phyloP scores from a whole-genome alignment of 768 basidiomycete genomes.

The Rossbeevera mucosa region DNA sequence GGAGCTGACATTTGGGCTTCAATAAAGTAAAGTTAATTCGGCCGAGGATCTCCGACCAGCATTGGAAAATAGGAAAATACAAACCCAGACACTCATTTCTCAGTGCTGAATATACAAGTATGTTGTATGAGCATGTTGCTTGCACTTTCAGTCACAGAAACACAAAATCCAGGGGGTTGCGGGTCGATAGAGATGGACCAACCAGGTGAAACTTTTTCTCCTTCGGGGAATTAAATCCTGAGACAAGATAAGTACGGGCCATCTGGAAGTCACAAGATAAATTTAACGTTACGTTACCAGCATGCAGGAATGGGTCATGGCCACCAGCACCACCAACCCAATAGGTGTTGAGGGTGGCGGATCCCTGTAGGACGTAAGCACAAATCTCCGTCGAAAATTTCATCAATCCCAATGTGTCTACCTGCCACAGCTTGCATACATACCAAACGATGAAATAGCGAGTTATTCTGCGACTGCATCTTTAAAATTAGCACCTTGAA shows the following conservation, averaged over 20 bases:
- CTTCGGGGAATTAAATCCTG: background rate
- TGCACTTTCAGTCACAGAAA: background rate
- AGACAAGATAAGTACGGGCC: background rate
- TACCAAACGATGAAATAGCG: background rate
- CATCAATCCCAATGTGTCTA: background rate
- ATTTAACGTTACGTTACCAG: background rate
- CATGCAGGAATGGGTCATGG: background rate
- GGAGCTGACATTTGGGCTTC: no score
- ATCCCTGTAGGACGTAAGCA: background rate
- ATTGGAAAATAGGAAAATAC: no score
- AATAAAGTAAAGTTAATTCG: background rate
- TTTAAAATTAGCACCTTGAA: background rate
- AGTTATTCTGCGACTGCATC: background rate
- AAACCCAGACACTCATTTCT: background rate
- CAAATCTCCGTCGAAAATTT: background rate
- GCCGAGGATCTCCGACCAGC: conserved; percentile 8
- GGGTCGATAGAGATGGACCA: background rate
- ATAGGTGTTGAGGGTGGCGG: background rate
- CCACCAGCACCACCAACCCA: background rate
- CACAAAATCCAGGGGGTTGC: background rate
- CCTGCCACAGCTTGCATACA: background rate
- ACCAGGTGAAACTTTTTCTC: background rate
- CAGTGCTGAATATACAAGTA: background rate
- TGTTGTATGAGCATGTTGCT: background rate
- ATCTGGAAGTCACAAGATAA: background rate